These are phyloP conservation scores for Paracamarosporium sp. DNA, from an alignment of 2,329 filamentous ascomycete species.

Conservation along the genomic window DNA sequence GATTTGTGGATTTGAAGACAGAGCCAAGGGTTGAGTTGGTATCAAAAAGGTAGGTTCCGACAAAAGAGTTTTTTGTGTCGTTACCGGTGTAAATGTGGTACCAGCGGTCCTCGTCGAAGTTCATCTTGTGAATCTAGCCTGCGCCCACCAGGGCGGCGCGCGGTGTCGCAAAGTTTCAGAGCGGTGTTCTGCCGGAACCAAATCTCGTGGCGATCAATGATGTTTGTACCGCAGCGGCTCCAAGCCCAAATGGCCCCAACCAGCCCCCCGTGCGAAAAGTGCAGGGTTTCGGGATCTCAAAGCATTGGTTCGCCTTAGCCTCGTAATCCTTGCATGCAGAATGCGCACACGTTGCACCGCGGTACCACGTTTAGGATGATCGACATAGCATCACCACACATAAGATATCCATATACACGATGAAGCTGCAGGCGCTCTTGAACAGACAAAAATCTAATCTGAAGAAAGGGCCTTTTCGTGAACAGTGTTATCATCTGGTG, in stretches of 20 bases:
- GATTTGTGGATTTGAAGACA: conserved; percentile 16
- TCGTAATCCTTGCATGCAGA: neutral
- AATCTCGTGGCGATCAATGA: neutral
- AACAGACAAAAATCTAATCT: too few relatives aligned
- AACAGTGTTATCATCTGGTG: too few relatives aligned
- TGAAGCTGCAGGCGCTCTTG: too few relatives aligned
- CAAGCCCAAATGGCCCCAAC: neutral
- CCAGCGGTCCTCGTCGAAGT: conserved; percentile 22
- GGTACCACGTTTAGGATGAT: neutral
- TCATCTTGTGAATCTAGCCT: neutral
- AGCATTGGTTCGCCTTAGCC: too few relatives aligned
- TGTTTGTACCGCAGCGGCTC: neutral
- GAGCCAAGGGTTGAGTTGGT: conserved; percentile 15
- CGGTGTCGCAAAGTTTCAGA: neutral
- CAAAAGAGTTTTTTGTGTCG: conserved; percentile 2
- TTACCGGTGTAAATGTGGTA: conserved; percentile 20
- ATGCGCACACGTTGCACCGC: neutral
- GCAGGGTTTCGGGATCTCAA: neutral
- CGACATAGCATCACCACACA: neutral
- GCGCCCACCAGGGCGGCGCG: neutral
- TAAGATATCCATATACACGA: too few relatives aligned
- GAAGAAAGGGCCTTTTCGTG: too few relatives aligned
- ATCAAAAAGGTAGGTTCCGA: conserved; percentile 9
- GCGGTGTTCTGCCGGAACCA: neutral
- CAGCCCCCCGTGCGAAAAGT: neutral